Base-by-base conservation (phyloP, 768 basidiomycete species). In the Boletus bicolor region DNA sequence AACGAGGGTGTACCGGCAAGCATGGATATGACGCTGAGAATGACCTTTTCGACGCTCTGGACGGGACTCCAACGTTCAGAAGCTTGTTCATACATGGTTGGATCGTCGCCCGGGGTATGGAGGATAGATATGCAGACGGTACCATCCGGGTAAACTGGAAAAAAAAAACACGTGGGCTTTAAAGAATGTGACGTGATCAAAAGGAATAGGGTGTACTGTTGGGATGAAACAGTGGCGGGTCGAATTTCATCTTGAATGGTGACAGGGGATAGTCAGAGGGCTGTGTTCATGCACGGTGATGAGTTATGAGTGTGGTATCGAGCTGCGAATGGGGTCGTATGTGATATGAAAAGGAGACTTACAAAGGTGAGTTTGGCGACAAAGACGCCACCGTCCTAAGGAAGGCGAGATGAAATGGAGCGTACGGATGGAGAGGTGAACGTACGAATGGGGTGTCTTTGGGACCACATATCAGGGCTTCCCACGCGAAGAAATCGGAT, bases 161-260 rank as follows among this genome's bases (percentile, higher is more conserved):
- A 0, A 7, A 24, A 69, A 21, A 30, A 24, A n/a, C 21, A 28
- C 28, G 28, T 28, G 28, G 7, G 30, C 26, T 36, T 14, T n/a
- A 24, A 3, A 17, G 24, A 30, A 30, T 30, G 28, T 30, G 28
- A 30, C 28, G 28, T 30, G 28, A 28, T 28, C 26, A 28, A 28
- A 4, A 28, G 26, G 26, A 28, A 28, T 28, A 4, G 26, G 26
- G 6, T 28, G 26, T 62, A 96, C 97, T 89, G 71, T 99, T 99
- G 17, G 97, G 97, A 73, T 99, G 97, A 73, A 98, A 91, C 53
- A 99, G 72, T 3, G 96, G 95, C 4, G 97, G 97, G 44, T 98
- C 94, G 66, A 99, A 99, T 67, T 83, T 93, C 97, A 99, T 98
- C 77, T 94, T 98, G 86, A 98, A 98, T 19, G 97, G 97, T 50